Evolutionary conservation across 2,329 filamentous ascomycete species (phyloP), one percentile per base, ranked within the genome.

Genomic region (Neoscytalidium dimidiatum): DNA sequence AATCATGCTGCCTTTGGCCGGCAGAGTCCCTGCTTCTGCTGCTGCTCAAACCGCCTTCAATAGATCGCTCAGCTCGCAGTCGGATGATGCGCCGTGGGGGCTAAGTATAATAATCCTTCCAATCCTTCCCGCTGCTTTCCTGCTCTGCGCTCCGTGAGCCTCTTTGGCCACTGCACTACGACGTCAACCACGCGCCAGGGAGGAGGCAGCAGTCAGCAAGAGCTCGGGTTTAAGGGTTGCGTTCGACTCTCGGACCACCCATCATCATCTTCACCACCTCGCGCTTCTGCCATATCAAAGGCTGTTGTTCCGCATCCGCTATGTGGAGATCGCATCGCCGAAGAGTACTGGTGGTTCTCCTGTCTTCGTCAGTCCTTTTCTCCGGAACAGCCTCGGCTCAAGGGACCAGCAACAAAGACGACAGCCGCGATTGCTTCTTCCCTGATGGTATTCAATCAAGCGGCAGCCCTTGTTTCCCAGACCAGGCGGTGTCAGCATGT

Each of bases 401-500:
- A 46, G 56, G 46, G 13, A 64, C 35, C 11, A 64, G 49, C 48
- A 64, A 56, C 49, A 56, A 46, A n/a, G 29, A 64, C 49, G 43
- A 53, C 17, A 57, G 21, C 35, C 49, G 66, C n/a, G 66, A 66
- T 33, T 72, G 70, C 51, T 72, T 68, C 53, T 72, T 67, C 49
- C 70, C 70, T 1, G 57, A 66, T n/a, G 70, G 69, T 17, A 26
- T 66, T 7, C 57, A 69, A 26, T 67, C 64, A n/a, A 67, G 49
- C 48, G 69, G 69, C 13, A 41, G 48, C 53, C 65, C 68, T 2
- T 72, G 70, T 61, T 60, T 66, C 29, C 61, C 69, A 11, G 53
- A 69, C 38, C 57, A 66, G 17, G 57, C 62, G 11, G 69, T 70
- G 3, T 72, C 70, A 43, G 35, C 62, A n/a, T 72, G 70, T 56